Conservation (phyloP, 2,329 filamentous ascomycete genomes). For the Fusarium verrucosum region DNA sequence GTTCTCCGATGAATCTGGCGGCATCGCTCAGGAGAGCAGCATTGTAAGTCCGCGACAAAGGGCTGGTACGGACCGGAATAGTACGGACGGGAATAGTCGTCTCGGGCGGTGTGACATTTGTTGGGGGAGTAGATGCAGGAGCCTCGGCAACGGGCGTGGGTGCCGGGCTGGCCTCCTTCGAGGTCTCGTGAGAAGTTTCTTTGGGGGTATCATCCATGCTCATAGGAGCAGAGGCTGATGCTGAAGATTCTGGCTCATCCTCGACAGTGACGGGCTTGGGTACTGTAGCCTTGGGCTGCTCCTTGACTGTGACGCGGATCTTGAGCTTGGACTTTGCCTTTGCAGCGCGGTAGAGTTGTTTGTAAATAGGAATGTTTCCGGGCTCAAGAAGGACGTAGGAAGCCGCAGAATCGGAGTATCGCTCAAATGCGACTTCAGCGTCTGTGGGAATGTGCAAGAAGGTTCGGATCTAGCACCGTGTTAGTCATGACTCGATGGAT, state of each 20-base stretch:
- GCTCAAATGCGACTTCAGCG: conserved; percentile 73
- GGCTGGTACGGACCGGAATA: conserved; percentile 40
- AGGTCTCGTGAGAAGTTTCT: conserved; percentile 15
- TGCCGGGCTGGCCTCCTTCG: conserved; percentile 24
- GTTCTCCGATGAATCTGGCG: conserved; percentile 38
- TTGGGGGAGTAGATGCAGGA: conserved; percentile 32
- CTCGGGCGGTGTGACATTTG: conserved; percentile 26
- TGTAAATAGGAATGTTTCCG: conserved; percentile 84
- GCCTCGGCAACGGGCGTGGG: conserved; percentile 31
- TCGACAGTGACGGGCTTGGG: conserved; percentile 61
- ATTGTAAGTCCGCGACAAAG: conserved; percentile 44
- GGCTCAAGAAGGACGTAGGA: conserved; percentile 82
- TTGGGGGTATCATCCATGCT: conserved; percentile 30
- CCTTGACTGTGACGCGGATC: conserved; percentile 71
- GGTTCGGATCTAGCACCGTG: conserved; percentile 47
- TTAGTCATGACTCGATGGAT: conserved; percentile 12
- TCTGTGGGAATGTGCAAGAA: conserved; percentile 50
- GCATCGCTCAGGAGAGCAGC: conserved; percentile 42
- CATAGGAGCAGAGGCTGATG: conserved; percentile 11
- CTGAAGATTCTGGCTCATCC: conserved; percentile 55
- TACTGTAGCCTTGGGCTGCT: conserved; percentile 29
- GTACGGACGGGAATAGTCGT: conserved; percentile 40
- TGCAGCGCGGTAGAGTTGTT: conserved; percentile 94
- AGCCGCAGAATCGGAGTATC: conserved; percentile 92
- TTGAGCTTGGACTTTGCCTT: conserved; percentile 99